These are phyloP conservation scores for Yamadazyma triangularis DNA, from an alignment of 1,139 yeast genomes.

Conservation along the genomic window DNA sequence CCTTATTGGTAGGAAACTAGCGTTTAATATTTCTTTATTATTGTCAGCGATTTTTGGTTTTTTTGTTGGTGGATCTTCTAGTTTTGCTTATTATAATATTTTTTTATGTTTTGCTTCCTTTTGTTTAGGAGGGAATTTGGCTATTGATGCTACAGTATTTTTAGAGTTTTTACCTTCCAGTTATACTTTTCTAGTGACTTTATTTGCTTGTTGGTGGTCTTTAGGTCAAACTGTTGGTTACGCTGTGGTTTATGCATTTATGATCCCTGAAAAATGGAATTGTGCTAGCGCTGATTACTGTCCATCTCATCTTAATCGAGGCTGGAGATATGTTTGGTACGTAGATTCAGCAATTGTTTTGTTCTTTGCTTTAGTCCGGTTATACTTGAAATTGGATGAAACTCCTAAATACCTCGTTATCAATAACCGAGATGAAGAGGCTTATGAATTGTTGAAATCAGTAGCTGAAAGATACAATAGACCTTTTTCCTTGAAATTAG, in stretches of 20 bases:
- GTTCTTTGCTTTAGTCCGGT: slow-evolving; percentile 23
- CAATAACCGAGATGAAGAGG: slow-evolving; percentile 31
- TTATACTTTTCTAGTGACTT: slow-evolving; percentile 18
- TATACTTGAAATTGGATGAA: slow-evolving; percentile 25
- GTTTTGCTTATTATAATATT: slow-evolving; percentile 24
- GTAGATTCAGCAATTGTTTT: slow-evolving; percentile 28
- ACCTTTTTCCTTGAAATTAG: slow-evolving; percentile 24
- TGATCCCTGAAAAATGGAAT: slow-evolving; percentile 20
- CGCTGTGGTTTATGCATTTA: slow-evolving; percentile 28
- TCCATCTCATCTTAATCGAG: slow-evolving; percentile 25
- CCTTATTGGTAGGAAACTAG: slow-evolving; percentile 47
- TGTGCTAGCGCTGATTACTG: slow-evolving; percentile 25
- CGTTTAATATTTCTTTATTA: slow-evolving; percentile 39
- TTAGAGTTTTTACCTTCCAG: slow-evolving; percentile 22
- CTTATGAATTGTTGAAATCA: slow-evolving; percentile 21
- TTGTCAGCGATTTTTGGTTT: slow-evolving; percentile 20
- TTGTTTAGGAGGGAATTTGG: slow-evolving; percentile 27
- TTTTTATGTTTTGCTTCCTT: slow-evolving; percentile 21
- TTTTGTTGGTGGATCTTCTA: slow-evolving; percentile 26
- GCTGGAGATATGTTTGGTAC: slow-evolving; percentile 36
- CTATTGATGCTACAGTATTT: slow-evolving; percentile 26
- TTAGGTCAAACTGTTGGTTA: slow-evolving; percentile 31
- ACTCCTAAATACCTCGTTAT: slow-evolving; percentile 33
- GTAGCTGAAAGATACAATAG: slow-evolving; percentile 27
- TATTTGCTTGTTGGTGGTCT: slow-evolving; percentile 36